Base-by-base conservation (phyloP, 805 yeast species). In the Kazachstania psychrophila region DNA sequence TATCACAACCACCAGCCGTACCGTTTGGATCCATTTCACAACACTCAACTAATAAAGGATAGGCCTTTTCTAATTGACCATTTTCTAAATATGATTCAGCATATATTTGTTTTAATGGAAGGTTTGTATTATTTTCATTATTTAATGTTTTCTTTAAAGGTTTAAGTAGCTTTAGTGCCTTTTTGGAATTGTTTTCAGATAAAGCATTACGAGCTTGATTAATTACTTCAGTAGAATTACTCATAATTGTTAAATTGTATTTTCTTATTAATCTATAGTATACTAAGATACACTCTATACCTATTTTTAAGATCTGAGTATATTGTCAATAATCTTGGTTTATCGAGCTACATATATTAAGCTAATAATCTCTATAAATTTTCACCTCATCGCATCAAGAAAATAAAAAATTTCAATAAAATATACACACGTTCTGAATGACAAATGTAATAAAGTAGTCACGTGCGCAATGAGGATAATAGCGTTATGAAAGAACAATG, bases 61-160 rank as follows among this genome's bases (percentile, higher is more conserved):
- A 83, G 0, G 96, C 96, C 33, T 69, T 68, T 41, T 85, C 94
- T 36, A 88, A 73, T 44, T 81, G 76, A 39, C 92, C 88, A 36
- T 68, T 68, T 55, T 92, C 98, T 35, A 89, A 66, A 38, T 80
- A 72, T 4, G 79, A 70, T 56, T 88, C 96, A 7, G 92, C 95
- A 31, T 75, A 69, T 5, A 71, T 47, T 49, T 78, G 79, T 35
- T 79, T 53, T 43, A 59, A 64, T 9, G 54, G 62, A 28, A 77
- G 68, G 37, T 64, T 64, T 2, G 69, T 58, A 23, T 41, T 38
- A 37, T 47, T 51, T 24, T 45, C 42, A 15, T 36, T 23, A 14
- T 52, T 42, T 25, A 58, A 30, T 5, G 51, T 40, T 34, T 52
- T 56, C 34, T 52, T 57, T 27, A 51, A 56, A 11, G 62, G 58